phyloP scores from a whole-genome alignment of 768 basidiomycete species.

The Daedaleopsis nitida region DNA sequence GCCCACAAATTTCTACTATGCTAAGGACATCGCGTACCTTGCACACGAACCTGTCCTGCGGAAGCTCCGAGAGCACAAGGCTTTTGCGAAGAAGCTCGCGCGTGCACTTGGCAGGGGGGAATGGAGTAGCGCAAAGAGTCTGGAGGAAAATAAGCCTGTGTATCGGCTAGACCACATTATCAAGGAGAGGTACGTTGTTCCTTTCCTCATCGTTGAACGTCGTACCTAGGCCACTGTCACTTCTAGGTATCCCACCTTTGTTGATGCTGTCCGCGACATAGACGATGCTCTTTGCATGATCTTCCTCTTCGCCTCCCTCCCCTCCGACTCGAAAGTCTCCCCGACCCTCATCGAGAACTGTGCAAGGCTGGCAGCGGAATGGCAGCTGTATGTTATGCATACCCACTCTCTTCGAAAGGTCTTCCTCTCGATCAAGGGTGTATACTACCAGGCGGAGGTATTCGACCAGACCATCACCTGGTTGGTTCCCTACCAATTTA shows the following conservation, averaged over 20 bases:
- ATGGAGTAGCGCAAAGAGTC: conserved; percentile 91
- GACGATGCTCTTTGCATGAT: conserved; percentile 97
- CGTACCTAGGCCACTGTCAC: background rate
- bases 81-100: conserved; percentile 95
- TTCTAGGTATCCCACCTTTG: conserved; percentile 91
- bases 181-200: conserved; percentile 79
- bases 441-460: conserved; percentile 96
- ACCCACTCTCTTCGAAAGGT: conserved; percentile 81
- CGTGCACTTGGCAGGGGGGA: conserved; percentile 91
- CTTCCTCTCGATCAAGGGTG: conserved; percentile 96
- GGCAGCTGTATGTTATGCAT: conserved; percentile 96
- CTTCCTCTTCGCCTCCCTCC: conserved; percentile 89
- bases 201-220: background rate
- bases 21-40: conserved; percentile 97
- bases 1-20: conserved; percentile 96
- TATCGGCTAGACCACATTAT: conserved; percentile 95
- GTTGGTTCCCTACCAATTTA: conserved; percentile 97
- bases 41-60: conserved; percentile 94
- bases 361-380: conserved; percentile 86
- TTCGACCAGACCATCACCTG: conserved; percentile 93
- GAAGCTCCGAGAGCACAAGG: conserved; percentile 95
- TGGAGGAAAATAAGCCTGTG: conserved; percentile 91
- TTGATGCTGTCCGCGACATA: conserved; percentile 93
- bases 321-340: conserved; percentile 81
- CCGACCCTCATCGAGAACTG: conserved; percentile 89